Evolutionary conservation across 2,329 filamentous ascomycete species (phyloP).

Genomic region (Aschersonia sp.): DNA sequence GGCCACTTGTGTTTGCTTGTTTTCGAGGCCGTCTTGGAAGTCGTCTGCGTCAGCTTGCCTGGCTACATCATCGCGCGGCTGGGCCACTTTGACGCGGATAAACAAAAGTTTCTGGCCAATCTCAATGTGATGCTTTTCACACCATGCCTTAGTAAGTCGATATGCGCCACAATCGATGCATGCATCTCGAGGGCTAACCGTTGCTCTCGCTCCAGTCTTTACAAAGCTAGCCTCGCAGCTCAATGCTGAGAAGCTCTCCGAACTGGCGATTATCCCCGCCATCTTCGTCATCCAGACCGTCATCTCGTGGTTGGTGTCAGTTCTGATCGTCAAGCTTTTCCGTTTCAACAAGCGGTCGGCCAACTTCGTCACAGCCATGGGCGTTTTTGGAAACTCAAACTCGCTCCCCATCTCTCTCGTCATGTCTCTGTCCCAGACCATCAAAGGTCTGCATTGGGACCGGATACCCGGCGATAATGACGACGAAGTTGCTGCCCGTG

Average conservation of each 20-base stretch:
- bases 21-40: conserved; percentile 88
- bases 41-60: conserved; percentile 86
- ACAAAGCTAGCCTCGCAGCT: conserved; percentile 92
- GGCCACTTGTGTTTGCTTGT: conserved; percentile 64
- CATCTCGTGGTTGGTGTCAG: conserved; percentile 69
- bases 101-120: conserved; percentile 93
- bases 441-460: conserved; percentile 88
- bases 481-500: conserved; percentile 82
- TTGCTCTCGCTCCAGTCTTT: conserved; percentile 49
- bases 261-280: conserved; percentile 85
- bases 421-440: conserved; percentile 80
- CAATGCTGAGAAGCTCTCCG: conserved; percentile 75
- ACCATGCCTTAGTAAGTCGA: conserved; percentile 74
- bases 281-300: conserved; percentile 83
- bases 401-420: conserved; percentile 94
- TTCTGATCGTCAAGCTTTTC: conserved; percentile 57
- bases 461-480: conserved; percentile 85
- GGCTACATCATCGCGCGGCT: conserved; percentile 83
- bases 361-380: conserved; percentile 97
- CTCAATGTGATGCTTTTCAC: conserved; percentile 95
- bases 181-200: not conserved
- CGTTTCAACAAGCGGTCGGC: conserved; percentile 70
- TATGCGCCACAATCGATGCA: not conserved
- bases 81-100: conserved; percentile 88
- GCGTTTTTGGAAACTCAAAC: conserved; percentile 94